These are phyloP conservation scores for Lasiodiplodia sp. DNA, from an alignment of 2,329 filamentous ascomycete species.

Conservation along the genomic window DNA sequence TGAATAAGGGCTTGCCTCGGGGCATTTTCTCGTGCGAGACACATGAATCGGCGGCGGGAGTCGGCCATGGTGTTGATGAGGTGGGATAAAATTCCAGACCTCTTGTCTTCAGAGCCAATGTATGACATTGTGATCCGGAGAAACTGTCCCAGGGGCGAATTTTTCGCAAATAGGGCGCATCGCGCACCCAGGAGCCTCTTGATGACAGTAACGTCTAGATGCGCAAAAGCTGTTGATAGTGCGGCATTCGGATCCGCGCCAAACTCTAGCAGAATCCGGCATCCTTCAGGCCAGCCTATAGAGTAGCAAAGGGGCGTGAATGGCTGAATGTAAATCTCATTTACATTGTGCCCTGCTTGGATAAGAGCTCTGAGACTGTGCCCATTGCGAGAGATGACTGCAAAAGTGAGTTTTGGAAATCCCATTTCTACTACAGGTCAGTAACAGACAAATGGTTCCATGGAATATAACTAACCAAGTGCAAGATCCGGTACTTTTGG, in stretches of 20 bases:
- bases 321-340: neutral
- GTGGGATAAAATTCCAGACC: neutral
- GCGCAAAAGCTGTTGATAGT: neutral
- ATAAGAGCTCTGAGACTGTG: neutral
- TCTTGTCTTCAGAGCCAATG: neutral
- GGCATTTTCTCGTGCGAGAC: neutral
- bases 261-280: neutral
- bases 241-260: neutral
- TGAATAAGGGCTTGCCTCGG: neutral
- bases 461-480: neutral
- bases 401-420: neutral
- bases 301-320: too few species aligned
- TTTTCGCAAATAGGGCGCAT: neutral
- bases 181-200: neutral
- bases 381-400: neutral
- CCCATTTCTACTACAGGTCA: neutral
- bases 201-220: neutral
- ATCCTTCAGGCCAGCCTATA: neutral
- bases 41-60: neutral
- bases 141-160: neutral
- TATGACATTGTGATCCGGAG: fast-evolving
- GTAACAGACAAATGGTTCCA: neutral
- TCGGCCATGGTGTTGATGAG: neutral
- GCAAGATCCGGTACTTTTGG: neutral
- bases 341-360: neutral